Conservation (phyloP, 2,329 filamentous ascomycete genomes). For the Ceratocystiopsis sp. region DNA sequence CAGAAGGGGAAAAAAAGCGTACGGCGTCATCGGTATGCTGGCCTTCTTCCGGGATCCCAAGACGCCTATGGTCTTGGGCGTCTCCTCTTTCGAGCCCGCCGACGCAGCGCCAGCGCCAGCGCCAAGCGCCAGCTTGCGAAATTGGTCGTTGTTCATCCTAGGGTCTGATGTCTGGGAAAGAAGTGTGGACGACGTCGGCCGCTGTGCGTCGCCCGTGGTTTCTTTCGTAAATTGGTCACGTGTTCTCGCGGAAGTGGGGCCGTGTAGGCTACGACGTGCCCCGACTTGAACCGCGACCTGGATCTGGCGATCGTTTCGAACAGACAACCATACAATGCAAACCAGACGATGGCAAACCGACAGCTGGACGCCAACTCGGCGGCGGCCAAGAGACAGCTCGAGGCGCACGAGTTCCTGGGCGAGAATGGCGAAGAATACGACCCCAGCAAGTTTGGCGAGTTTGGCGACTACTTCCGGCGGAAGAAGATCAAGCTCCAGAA, state of each 20-base stretch:
- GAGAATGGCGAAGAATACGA: conserved; percentile 87
- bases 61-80: conserved; percentile 19
- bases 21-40: conserved; percentile 91
- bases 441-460: conserved; percentile 72
- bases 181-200: too few species aligned
- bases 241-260: conserved; percentile 6
- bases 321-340: background rate
- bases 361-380: conserved; percentile 47
- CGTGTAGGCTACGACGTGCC: conserved; percentile 1
- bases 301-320: too few species aligned
- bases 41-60: conserved; percentile 64
- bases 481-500: conserved; percentile 98
- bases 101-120: conserved; percentile 9
- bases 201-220: too few species aligned
- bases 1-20: conserved; percentile 18
- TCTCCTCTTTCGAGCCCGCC: conserved; percentile 11
- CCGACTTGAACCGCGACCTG: conserved; percentile 2
- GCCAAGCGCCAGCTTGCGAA: conserved; percentile 57
- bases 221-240: conserved; percentile 3
- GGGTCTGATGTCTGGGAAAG: background rate
- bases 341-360: conserved; percentile 33
- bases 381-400: conserved; percentile 43
- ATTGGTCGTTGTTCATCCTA: conserved; percentile 84
- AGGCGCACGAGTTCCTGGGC: conserved; percentile 53
- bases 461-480: conserved; percentile 78